These are phyloP conservation scores for Colletotrichum simmondsii DNA, from an alignment of 2,329 filamentous ascomycete species.

Conservation along the genomic window DNA sequence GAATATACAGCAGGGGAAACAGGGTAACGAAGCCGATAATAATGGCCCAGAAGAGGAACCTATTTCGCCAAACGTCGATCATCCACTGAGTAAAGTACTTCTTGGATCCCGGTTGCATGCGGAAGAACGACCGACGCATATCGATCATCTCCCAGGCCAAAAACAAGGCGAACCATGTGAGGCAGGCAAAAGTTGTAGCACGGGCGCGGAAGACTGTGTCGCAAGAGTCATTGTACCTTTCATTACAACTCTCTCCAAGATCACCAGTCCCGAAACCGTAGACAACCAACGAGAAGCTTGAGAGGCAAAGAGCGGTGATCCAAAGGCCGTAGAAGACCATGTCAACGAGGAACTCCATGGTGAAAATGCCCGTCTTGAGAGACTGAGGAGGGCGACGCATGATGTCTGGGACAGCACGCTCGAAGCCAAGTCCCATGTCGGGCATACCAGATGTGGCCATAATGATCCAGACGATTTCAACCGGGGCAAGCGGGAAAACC, in stretches of 20 bases:
- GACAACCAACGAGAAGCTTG: conserved; percentile 71
- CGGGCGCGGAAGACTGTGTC: conserved; percentile 76
- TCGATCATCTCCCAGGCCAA: conserved; percentile 84
- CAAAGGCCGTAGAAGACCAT: conserved; percentile 76
- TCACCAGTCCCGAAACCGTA: conserved; percentile 68
- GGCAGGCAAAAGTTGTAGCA: conserved; percentile 77
- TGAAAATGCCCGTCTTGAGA: conserved; percentile 72
- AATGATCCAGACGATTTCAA: conserved; percentile 86
- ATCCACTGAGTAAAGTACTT: conserved; percentile 74
- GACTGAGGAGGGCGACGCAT: conserved; percentile 75
- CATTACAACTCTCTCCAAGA: conserved; percentile 71
- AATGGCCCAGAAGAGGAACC: conserved; percentile 77
- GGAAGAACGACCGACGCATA: conserved; percentile 79
- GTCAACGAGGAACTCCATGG: conserved; percentile 72
- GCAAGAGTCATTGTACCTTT: conserved; percentile 63
- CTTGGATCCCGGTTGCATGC: conserved; percentile 73
- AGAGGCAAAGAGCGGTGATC: conserved; percentile 73
- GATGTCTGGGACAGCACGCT: conserved; percentile 75
- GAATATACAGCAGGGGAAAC: conserved; percentile 68
- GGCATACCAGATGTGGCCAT: conserved; percentile 82
- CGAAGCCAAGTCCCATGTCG: conserved; percentile 82
- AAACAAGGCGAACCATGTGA: conserved; percentile 82
- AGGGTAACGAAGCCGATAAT: conserved; percentile 58
- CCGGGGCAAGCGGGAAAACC: conserved; percentile 78
- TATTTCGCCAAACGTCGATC: conserved; percentile 75